Percentiles rank a stretch among this genome's conserved stretches.
Evolutionary conservation across 495 filamentous ascomycete species (phyloP).

Genomic region (Penicillium mononematosum): DNA sequence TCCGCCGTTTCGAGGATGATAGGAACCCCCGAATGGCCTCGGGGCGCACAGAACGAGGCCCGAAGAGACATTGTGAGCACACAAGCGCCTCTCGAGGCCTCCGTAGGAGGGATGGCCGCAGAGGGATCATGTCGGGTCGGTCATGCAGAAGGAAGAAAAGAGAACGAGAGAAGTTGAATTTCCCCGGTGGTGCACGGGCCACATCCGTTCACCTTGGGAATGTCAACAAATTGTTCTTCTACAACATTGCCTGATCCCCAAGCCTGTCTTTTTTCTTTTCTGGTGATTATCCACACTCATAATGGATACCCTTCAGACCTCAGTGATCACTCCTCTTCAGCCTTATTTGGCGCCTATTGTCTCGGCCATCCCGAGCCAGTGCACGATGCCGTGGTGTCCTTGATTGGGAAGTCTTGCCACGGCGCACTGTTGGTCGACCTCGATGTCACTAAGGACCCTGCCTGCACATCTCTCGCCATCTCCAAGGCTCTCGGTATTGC

Average conservation of each 20-base stretch:
- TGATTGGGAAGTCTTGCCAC: constrained; percentile 85
- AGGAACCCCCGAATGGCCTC: constrained; percentile 35
- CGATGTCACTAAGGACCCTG: constrained; percentile 63
- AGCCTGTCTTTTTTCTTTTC: background rate
- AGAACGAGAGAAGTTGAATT: constrained; percentile 29
- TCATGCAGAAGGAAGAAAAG: constrained; percentile 23
- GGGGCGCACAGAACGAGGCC: constrained; percentile 14
- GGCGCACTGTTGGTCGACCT: constrained; percentile 75
- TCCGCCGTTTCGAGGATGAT: constrained; percentile 34
- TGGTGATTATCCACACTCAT: background rate
- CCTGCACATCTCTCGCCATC: constrained; percentile 81
- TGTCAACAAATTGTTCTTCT: constrained; percentile 21
- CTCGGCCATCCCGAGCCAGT: constrained; percentile 72
- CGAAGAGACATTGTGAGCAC: constrained; percentile 38
- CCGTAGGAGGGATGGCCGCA: constrained; percentile 39
- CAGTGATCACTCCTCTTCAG: constrained; percentile 63
- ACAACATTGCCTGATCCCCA: background rate
- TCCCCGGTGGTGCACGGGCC: constrained; percentile 39
- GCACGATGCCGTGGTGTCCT: constrained; percentile 67
- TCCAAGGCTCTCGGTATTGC: constrained; percentile 90
- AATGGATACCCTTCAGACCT: constrained; percentile 46
- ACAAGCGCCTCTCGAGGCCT: constrained; percentile 37
- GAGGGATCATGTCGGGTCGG: constrained; percentile 42
- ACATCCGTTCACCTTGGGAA: constrained; percentile 30
- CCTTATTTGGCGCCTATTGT: constrained; percentile 71